Base-by-base conservation (phyloP, 2,329 filamentous ascomycete genomes). In the Exophiala lecanii-corni region DNA sequence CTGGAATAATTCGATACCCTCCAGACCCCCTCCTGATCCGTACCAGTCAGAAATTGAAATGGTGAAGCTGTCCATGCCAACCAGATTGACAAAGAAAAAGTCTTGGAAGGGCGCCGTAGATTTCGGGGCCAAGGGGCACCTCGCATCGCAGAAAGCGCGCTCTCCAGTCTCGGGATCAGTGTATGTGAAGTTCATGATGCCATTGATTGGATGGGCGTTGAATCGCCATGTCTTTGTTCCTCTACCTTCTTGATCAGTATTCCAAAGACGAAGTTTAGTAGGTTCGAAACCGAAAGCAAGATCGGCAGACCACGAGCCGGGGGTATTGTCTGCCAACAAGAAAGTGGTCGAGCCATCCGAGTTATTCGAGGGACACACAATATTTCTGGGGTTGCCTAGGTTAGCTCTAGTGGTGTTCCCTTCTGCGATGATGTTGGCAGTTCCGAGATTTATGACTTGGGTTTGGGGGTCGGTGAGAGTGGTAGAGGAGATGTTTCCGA, bases 151-250 rank as follows among this genome's bases (percentile, higher is more conserved):
- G 44, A 76, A 81, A 20, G 71, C 67, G 42, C 82, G 82, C 38
- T 77, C 69, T 18, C 84, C 84, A 2, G 79, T 84, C 28, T 62
- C 70, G 17, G 84, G 82, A 58, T 97, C 88, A 51, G 82, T 81
- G 57, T 92, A 97, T 26, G 89, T 94, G 59, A 98, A 75, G 65
- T 97, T 96, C 81, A 98, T 86, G 62, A 98, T 96, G 39, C 92
- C 92, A 50, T 86, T 82, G 58, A 91, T 79, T 4, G 91, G 89
- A 45, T 91, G 70, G 13, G 89, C 86, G 16, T 86, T 87, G 60
- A 88, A 94, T 45, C 89, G 81, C 69, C 87, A 98, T 0, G 84
- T 86, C 68, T 86, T 86, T 20, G 89, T 95, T 20, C 92, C 89
- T 52, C 89, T 82, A 39, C 86, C 88, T 56, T 92, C 80, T 39